phyloP scores from a whole-genome alignment of 352 stramenopile genomes.

The Phytophthora niederhauseri region DNA sequence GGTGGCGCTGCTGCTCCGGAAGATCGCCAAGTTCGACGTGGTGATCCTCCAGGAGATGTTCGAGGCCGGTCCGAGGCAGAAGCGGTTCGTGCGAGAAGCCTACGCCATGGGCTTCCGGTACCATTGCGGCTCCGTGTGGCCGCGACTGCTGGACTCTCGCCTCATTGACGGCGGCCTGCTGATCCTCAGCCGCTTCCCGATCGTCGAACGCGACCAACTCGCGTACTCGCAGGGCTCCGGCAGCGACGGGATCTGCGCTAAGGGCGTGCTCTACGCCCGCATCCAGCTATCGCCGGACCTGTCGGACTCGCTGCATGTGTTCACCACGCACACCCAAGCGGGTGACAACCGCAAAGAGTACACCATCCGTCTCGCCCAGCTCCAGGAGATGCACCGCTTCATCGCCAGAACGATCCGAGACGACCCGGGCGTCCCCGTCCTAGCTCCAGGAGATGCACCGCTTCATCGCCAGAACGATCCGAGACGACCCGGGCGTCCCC shows the following conservation, averaged over 20 bases:
- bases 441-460: slow-evolving; percentile 68
- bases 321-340: slow-evolving; percentile 86
- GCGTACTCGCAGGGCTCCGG: slow-evolving; percentile 61
- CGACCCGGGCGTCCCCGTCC: slow-evolving; percentile 51
- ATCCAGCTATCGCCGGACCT: slow-evolving; percentile 75
- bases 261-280: slow-evolving; percentile 78
- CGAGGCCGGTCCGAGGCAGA: slow-evolving; percentile 64
- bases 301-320: slow-evolving; percentile 78
- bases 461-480: slow-evolving; percentile 61
- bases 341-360: slow-evolving; percentile 57
- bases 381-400: slow-evolving; percentile 71
- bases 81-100: slow-evolving; percentile 58
- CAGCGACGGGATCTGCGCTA: slow-evolving; percentile 75
- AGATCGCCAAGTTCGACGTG: slow-evolving; percentile 76
- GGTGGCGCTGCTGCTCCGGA: slow-evolving; percentile 65
- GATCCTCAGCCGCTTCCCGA: slow-evolving; percentile 85
- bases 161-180: slow-evolving; percentile 81
- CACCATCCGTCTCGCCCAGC: slow-evolving; percentile 59
- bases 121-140: slow-evolving; percentile 79
- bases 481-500: slow-evolving; percentile 54
- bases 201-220: slow-evolving; percentile 70
- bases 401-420: slow-evolving; percentile 52
- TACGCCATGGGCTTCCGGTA: slow-evolving; percentile 70
- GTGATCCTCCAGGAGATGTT: slow-evolving; percentile 87
- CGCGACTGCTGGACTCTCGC: slow-evolving; percentile 47